Evolutionary conservation across 208 protist genomes (phyloP), one percentile per base, ranked within the genome.

Genomic region (Acanthamoeba healyi): DNA sequence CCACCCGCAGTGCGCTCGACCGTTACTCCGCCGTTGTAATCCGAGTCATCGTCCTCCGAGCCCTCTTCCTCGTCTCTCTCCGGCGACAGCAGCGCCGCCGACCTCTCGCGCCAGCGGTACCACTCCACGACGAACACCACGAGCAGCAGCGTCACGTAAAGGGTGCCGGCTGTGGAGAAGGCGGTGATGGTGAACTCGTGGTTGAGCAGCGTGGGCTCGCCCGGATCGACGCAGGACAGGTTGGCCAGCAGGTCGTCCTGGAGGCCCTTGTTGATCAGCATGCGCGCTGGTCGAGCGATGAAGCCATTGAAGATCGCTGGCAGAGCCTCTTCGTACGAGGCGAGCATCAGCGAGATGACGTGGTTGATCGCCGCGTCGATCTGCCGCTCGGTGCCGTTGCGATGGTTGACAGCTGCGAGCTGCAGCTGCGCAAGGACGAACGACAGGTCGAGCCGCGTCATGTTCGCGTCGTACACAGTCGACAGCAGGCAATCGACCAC

Each of bases 341-440:
- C 24, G 1, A 40, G 46, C 0, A 94, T 17, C 34, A 94, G 54
- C 1, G 29, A 17, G 19, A 94, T 40, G 79, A 82, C 24, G 44
- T 49, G 74, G 92, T 79, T 67, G 92, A 94, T 5, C n/a, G 61
- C 79, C 0, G 19, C 51, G 34, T 94, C 92, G 29, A 94, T 32
- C 51, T 94, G 34, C 36, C 29, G 15, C 81, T 94, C 92, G 26
- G 49, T 34, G 81, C 63, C 63, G 34, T 22, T 29, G 17, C 0
- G 32, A 15, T 5, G n/a, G n/a, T 29, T 56, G 0, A 46, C 6
- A 5, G 81, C n/a, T 4, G 22, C 44, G 56, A 94, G 34, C 61
- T 54, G 4, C 5, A 91, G 46, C 1, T 70, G 46, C 36, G 19
- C 17, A 0, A 94, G 40, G 14, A n/a, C 14, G 46, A 90, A 84